phyloP scores from a whole-genome alignment of 768 basidiomycete genomes.

The Tricholoma terreum region DNA sequence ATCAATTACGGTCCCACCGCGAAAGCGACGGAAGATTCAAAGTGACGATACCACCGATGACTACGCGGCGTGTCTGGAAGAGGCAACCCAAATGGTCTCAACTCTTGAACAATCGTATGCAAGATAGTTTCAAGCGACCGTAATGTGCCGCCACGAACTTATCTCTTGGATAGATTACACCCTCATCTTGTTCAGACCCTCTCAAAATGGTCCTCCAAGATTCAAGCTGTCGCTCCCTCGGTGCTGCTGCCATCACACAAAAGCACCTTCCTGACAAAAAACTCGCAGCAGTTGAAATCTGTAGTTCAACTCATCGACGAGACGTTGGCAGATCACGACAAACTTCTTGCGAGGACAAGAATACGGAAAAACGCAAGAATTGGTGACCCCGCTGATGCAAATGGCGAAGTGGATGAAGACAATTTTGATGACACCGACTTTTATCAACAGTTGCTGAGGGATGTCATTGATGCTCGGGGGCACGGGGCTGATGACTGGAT shows the following conservation, averaged over 20 bases:
- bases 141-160: neutral
- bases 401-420: slow-evolving; percentile 39
- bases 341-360: slow-evolving; percentile 63
- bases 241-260: slow-evolving; percentile 67
- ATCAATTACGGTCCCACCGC: slow-evolving; percentile 43
- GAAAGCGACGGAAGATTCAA: slow-evolving; percentile 53
- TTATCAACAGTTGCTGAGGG: slow-evolving; percentile 88
- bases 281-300: slow-evolving; percentile 54
- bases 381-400: slow-evolving; percentile 26
- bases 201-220: slow-evolving; percentile 93
- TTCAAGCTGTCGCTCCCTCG: slow-evolving; percentile 86
- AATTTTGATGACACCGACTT: slow-evolving; percentile 90
- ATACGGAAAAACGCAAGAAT: slow-evolving; percentile 45
- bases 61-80: slow-evolving; percentile 36
- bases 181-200: slow-evolving; percentile 74
- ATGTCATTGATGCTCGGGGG: slow-evolving; percentile 77
- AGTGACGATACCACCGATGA: slow-evolving; percentile 26
- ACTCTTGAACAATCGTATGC: slow-evolving; percentile 55
- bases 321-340: slow-evolving; percentile 53
- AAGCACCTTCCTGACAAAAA: slow-evolving; percentile 61
- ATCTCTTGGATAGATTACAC: slow-evolving; percentile 44
- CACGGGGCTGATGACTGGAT: slow-evolving; percentile 60
- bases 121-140: neutral
- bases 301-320: slow-evolving; percentile 79
- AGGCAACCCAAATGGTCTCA: slow-evolving; percentile 39